phyloP scores from a whole-genome alignment of 306 rosid species.

The Carpinus fangiana region DNA sequence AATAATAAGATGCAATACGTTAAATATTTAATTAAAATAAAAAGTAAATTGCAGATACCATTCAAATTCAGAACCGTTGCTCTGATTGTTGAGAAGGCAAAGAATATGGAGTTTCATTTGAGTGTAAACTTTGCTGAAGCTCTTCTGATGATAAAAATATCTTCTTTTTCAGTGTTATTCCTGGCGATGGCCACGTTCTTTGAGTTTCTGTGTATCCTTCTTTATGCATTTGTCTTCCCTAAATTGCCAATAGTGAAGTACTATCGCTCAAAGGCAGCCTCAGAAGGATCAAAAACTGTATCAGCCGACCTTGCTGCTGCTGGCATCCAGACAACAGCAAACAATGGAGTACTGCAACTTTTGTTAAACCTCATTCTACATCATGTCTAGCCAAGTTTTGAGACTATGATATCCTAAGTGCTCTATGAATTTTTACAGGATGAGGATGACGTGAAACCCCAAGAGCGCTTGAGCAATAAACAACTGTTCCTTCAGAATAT shows the following conservation, averaged over 20 bases:
- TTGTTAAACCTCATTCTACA: not conserved
- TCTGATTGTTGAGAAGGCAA: not conserved
- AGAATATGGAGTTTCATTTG: not conserved
- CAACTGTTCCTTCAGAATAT: slow-evolving; percentile 48
- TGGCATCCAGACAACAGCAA: slow-evolving; percentile 44
- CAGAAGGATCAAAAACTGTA: slow-evolving; percentile 84
- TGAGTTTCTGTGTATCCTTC: slow-evolving; percentile 62
- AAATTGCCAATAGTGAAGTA: slow-evolving; percentile 73
- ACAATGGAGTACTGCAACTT: slow-evolving; percentile 40
- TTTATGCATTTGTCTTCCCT: slow-evolving; percentile 69
- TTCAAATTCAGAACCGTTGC: no score
- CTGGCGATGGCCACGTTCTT: slow-evolving; percentile 51
- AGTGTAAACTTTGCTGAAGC: not conserved
- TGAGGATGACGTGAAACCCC: slow-evolving; percentile 27
- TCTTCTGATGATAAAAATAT: not conserved
- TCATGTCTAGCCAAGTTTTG: not conserved
- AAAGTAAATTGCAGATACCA: no score
- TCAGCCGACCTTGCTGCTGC: slow-evolving; percentile 82
- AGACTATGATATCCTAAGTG: not conserved
- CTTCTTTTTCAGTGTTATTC: slow-evolving; percentile 60
- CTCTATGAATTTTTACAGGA: slow-evolving; percentile 35
- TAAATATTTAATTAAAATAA: no score
- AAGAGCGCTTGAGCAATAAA: slow-evolving; percentile 52
- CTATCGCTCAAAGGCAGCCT: slow-evolving; percentile 79
- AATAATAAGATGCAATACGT: no score